A percentile compares a stretch with the other conserved stretches of the same genome.
Evolutionary conservation across 345 rosid genomes (phyloP).

Genomic region (Geranium brycei): DNA sequence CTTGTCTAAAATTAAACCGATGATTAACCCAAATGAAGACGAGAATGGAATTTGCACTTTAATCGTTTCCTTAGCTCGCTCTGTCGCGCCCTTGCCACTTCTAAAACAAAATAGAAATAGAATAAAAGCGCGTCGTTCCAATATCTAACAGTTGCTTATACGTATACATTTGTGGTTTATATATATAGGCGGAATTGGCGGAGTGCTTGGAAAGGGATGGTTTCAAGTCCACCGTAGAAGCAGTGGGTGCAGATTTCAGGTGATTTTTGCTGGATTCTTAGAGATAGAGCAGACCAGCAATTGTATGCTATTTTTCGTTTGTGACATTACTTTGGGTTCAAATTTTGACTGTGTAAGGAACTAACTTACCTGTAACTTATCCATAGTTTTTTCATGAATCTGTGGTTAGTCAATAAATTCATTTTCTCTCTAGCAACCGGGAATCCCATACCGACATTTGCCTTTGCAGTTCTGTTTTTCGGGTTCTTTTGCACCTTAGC

Average conservation of each 20-base stretch:
- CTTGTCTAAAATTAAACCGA: too few species aligned
- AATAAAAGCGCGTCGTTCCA: not conserved
- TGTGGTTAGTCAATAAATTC: not conserved
- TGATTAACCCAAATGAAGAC: too few species aligned
- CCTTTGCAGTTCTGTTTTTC: too few species aligned
- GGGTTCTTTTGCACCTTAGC: too few species aligned
- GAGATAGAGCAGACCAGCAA: not conserved
- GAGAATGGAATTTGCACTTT: too few species aligned
- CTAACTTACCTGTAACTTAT: too few species aligned
- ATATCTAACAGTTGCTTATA: not conserved
- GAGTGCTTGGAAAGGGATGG: slow-evolving; percentile 83
- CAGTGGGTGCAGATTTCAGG: slow-evolving; percentile 81
- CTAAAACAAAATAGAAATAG: too few species aligned
- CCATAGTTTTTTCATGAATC: not conserved
- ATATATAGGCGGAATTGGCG: slow-evolving; percentile 64
- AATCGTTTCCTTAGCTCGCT: too few species aligned
- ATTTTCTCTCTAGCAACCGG: too few species aligned
- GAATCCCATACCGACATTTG: too few species aligned
- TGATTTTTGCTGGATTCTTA: slow-evolving; percentile 5
- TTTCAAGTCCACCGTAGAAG: slow-evolving; percentile 71
- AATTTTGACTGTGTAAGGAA: not conserved
- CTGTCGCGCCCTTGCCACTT: too few species aligned
- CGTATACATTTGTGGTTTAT: not conserved
- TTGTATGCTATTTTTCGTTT: not conserved
- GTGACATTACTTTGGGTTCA: not conserved